These are phyloP conservation scores for Syzygium syzygioides DNA, from an alignment of 441 rosid genomes.

Conservation along the genomic window DNA sequence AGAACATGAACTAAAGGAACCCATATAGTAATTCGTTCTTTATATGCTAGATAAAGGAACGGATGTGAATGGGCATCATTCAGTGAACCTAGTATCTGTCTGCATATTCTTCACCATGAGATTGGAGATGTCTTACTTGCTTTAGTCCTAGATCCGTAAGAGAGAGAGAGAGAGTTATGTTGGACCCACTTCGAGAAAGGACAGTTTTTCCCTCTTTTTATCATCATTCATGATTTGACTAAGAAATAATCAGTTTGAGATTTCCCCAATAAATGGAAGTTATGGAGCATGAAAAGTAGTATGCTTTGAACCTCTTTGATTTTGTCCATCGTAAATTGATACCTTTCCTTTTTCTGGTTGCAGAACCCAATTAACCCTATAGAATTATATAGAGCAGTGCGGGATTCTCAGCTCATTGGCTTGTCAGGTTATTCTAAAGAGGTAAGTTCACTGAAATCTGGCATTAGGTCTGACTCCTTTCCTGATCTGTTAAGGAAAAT, in stretches of 20 bases:
- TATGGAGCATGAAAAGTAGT: background rate
- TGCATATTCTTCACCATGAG: background rate
- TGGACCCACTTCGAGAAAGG: background rate
- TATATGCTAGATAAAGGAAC: background rate
- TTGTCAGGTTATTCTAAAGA: slow-evolving; percentile 61
- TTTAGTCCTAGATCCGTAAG: background rate
- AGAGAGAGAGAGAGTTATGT: background rate
- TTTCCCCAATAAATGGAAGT: background rate
- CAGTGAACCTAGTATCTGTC: background rate
- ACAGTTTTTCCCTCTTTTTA: background rate
- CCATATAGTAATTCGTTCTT: background rate
- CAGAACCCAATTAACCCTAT: slow-evolving; percentile 63
- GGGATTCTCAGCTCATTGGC: slow-evolving; percentile 66
- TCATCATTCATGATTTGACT: background rate
- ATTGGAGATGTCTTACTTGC: background rate
- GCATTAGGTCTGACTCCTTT: background rate
- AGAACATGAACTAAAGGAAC: background rate
- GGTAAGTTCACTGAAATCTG: slow-evolving; percentile 23
- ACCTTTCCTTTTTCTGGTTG: background rate
- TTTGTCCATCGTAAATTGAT: background rate
- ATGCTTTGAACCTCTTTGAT: background rate
- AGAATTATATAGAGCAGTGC: slow-evolving; percentile 55
- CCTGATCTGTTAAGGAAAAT: background rate
- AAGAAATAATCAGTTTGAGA: background rate
- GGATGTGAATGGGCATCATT: background rate